Percentiles rank a stretch among this genome's conserved stretches.
These are phyloP conservation scores for Calcarisporium arbuscula DNA, from an alignment of 2,329 filamentous ascomycete species.

Conservation along the genomic window DNA sequence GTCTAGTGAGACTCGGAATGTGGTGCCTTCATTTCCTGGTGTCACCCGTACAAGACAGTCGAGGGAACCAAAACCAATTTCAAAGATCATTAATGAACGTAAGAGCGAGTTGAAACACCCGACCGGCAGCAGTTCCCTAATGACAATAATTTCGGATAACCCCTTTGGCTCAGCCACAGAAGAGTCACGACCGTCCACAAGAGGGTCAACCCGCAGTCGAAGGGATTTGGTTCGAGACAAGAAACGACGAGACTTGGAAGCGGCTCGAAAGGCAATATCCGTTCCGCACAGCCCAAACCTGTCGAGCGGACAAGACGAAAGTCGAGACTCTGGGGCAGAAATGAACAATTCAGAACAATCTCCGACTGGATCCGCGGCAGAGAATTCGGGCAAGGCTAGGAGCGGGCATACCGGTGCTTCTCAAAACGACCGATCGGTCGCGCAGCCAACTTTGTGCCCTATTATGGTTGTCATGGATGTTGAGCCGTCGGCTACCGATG, in stretches of 20 bases:
- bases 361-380: too few relatives aligned
- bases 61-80: too few relatives aligned
- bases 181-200: slow-evolving; percentile 11
- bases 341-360: too few relatives aligned
- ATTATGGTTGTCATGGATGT: slow-evolving; percentile 35
- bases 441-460: slow-evolving; percentile 21
- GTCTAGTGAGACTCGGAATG: too few relatives aligned
- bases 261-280: slow-evolving; percentile 18
- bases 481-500: slow-evolving; percentile 20
- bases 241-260: slow-evolving; percentile 34
- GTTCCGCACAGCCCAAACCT: slow-evolving; percentile 17
- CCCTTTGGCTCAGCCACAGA: slow-evolving; percentile 13
- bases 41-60: too few relatives aligned
- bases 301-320: slow-evolving; percentile 3
- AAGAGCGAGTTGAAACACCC: not conserved
- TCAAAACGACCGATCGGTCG: not conserved
- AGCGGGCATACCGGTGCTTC: not conserved
- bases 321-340: too few relatives aligned
- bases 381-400: not conserved
- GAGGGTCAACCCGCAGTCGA: slow-evolving; percentile 22
- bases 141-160: slow-evolving; percentile 10
- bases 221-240: slow-evolving; percentile 32
- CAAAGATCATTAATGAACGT: too few relatives aligned
- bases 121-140: not conserved
- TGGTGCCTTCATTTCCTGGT: too few relatives aligned